A percentile compares a stretch with the other conserved stretches of the same genome.
Conservation (phyloP, 2,329 filamentous ascomycete species). For the Delphinella strobiligena region DNA sequence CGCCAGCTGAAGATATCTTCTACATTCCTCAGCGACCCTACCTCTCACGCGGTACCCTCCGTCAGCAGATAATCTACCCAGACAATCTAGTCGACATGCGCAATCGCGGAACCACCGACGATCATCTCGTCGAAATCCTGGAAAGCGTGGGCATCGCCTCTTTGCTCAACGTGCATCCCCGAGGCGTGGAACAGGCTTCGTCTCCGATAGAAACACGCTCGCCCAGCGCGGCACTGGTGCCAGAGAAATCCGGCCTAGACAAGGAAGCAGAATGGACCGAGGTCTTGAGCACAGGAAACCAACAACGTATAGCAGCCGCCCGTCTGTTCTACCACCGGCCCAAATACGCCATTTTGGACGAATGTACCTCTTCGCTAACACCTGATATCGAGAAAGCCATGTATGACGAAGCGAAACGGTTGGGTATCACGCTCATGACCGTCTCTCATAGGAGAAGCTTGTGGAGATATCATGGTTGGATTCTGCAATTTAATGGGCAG, state of each 20-base stretch:
- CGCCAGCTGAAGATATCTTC: constrained; percentile 85
- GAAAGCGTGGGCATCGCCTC: constrained; percentile 70
- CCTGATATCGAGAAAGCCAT: constrained; percentile 89
- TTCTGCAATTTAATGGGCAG: constrained; percentile 93
- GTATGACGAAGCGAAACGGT: constrained; percentile 88
- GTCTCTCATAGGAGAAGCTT: constrained; percentile 82
- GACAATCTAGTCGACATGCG: constrained; percentile 82
- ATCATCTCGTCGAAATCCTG: constrained; percentile 66
- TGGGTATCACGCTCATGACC: constrained; percentile 94
- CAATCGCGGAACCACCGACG: constrained; percentile 68
- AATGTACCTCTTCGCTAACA: constrained; percentile 93
- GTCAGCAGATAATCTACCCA: constrained; percentile 94
- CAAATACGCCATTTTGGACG: constrained; percentile 89
- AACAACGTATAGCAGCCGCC: constrained; percentile 95
- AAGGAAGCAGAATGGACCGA: constrained; percentile 95
- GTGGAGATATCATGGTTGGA: constrained; percentile 93
- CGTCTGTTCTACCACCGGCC: constrained; percentile 87
- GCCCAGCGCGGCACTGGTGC: too few relatives aligned
- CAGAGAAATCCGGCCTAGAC: too few relatives aligned
- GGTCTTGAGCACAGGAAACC: constrained; percentile 78
- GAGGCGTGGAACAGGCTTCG: too few relatives aligned
- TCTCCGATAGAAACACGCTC: too few relatives aligned
- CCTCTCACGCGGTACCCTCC: constrained; percentile 77
- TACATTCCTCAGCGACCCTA: constrained; percentile 97
- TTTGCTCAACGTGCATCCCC: constrained; percentile 52